Percentiles rank a stretch among this genome's conserved stretches.
These are phyloP conservation scores for Castanospermum australe DNA, from an alignment of 306 rosid species.

Conservation along the genomic window DNA sequence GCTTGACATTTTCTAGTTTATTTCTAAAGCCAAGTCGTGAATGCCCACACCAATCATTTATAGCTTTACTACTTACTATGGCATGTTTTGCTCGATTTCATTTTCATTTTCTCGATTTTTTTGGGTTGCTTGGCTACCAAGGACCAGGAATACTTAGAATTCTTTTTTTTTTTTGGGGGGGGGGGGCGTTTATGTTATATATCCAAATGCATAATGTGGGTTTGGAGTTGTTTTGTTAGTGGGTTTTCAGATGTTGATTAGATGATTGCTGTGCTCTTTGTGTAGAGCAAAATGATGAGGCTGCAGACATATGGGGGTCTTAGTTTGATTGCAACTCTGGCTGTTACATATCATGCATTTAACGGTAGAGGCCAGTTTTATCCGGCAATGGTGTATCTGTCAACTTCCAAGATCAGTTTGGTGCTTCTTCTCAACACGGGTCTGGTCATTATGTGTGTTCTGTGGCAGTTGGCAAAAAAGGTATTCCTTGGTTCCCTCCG, in stretches of 20 bases:
- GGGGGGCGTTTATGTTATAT: not conserved
- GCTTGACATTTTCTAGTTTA: too few relatives aligned
- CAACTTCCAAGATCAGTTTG: constrained; percentile 95
- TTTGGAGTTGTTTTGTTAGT: not conserved
- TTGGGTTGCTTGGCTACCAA: too few relatives aligned
- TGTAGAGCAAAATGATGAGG: constrained; percentile 70
- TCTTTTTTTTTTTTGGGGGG: too few relatives aligned
- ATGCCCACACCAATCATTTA: too few relatives aligned
- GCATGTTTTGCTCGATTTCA: too few relatives aligned
- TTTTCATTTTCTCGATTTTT: too few relatives aligned
- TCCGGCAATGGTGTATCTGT: constrained; percentile 94
- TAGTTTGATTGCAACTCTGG: constrained; percentile 83
- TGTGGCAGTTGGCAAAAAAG: constrained; percentile 87
- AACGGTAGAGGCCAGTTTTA: constrained; percentile 95
- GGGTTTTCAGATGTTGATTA: constrained; percentile 25
- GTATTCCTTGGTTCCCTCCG: constrained; percentile 87
- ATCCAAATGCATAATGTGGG: not conserved
- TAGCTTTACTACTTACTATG: too few relatives aligned
- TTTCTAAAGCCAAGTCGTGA: too few relatives aligned
- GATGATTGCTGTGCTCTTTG: constrained; percentile 16
- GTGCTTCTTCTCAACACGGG: constrained; percentile 98
- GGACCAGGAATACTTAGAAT: too few relatives aligned
- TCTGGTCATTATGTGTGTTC: constrained; percentile 75
- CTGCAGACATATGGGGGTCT: constrained; percentile 87
- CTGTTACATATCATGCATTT: constrained; percentile 86